Evolutionary conservation across 1,139 yeast genomes (phyloP), one percentile per base, ranked within the genome.

Genomic region (Kurtzmaniella natalensis): DNA sequence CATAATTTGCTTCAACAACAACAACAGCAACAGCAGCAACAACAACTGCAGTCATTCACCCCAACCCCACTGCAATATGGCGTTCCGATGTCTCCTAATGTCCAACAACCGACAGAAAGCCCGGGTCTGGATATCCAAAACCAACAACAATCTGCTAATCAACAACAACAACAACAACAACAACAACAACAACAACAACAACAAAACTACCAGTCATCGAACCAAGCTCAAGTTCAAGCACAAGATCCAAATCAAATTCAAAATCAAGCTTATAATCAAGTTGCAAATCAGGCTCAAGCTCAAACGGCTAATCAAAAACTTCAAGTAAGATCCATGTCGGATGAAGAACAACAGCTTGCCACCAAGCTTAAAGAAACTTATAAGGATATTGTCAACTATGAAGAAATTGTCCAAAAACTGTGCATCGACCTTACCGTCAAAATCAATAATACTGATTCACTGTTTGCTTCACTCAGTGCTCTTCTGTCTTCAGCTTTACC

Each of bases 321-420:
- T 28, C 53, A 38, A 28, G 51, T 38, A 19, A 51, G 74, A 28
- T 60, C 66, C 15, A 67, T 76, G 62, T 59, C 78, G 2, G 81
- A 74, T 39, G 85, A 81, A 49, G 87, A 81, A 51, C 88, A 80
- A 44, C 78, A 77, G 37, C 60, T 81, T 35, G 85, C 86, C 4
- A 68, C 82, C 3, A 81, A 81, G 47, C 55, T 81, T 20, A 86
- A 82, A 51, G 88, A 81, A 48, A 80, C 87, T 5, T 82, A 81
- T 53, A 80, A 80, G 46, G 67, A 74, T 37, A 81, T 82, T 32
- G 79, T 81, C 35, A 76, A 75, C 43, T 71, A 72, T 44, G 89
- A 81, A 58, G 79, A 78, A 40, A 75, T 77, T 37, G 76, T 81
- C 16, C 89, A 81, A 50, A 80, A 79, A 43, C 77, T 78, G 41